Evolutionary conservation across 2,329 filamentous ascomycete genomes (phyloP).

Genomic region (Fusarium armeniacum): DNA sequence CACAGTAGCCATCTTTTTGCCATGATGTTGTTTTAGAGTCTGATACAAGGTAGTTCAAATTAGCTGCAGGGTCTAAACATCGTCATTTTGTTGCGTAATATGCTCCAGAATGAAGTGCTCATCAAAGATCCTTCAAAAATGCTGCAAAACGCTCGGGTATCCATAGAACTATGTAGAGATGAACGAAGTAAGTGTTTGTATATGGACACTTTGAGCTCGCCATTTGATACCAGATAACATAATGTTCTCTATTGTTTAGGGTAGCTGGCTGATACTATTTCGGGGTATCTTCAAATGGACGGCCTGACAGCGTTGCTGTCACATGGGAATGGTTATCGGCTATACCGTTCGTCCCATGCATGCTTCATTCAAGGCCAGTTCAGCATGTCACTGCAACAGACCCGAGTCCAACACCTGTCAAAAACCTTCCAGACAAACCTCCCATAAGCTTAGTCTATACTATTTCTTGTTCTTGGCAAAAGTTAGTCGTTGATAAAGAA

Average conservation of each 20-base stretch:
- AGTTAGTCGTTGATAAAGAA: conserved; percentile 8
- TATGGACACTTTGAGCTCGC: neutral
- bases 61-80: neutral
- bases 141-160: neutral
- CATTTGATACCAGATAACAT: neutral
- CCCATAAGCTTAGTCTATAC: neutral
- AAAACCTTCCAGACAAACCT: conserved; percentile 5
- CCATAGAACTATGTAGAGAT: neutral
- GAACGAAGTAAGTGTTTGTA: neutral
- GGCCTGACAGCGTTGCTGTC: conserved; percentile 8
- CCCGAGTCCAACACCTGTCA: conserved; percentile 10
- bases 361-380: neutral
- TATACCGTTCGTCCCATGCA: neutral
- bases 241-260: neutral
- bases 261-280: neutral
- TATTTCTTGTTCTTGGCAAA: conserved; percentile 23
- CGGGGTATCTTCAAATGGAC: neutral
- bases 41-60: neutral
- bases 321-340: conserved; percentile 41
- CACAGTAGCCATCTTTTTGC: neutral
- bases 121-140: neutral
- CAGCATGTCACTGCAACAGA: conserved; percentile 12
- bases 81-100: neutral
- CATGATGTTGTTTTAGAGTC: neutral
- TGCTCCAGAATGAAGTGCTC: neutral